phyloP scores from a whole-genome alignment of 345 rosid species.

The Kandelia obovata region DNA sequence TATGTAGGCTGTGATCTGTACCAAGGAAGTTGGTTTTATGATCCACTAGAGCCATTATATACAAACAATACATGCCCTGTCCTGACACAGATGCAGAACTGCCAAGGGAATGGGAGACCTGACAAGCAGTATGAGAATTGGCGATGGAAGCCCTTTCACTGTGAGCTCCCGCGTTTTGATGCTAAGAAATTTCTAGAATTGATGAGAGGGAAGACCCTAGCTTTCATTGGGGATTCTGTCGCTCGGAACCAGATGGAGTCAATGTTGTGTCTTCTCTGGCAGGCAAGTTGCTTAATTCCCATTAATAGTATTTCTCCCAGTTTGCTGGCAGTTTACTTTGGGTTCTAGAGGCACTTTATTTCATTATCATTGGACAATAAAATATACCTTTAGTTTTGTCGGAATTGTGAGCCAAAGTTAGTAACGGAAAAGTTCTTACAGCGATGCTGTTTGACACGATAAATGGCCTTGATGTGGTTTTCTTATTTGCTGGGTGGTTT shows the following conservation, averaged over 20 bases:
- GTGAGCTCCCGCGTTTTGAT: constrained; percentile 92
- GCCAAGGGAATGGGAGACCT: constrained; percentile 98
- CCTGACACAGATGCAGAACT: constrained; percentile 95
- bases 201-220: constrained; percentile 93
- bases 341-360: no score
- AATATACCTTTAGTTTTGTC: no score
- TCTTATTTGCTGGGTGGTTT: no score
- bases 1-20: constrained; percentile 77
- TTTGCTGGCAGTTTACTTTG: no score
- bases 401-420: no score
- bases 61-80: constrained; percentile 91
- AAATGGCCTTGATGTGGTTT: no score
- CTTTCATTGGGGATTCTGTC: constrained; percentile 91
- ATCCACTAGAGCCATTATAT: constrained; percentile 70
- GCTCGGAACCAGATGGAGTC: constrained; percentile 99
- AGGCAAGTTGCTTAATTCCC: constrained; percentile 48
- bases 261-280: constrained; percentile 96
- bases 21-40: constrained; percentile 85
- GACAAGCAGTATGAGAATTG: constrained; percentile 89
- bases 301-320: not conserved
- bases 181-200: constrained; percentile 79
- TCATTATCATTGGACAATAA: no score
- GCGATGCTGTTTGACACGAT: no score
- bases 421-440: no score
- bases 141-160: constrained; percentile 89